Evolutionary conservation across 1,284 basidiomycete genomes (phyloP).

Genomic region (Anthracocystis setariae): DNA sequence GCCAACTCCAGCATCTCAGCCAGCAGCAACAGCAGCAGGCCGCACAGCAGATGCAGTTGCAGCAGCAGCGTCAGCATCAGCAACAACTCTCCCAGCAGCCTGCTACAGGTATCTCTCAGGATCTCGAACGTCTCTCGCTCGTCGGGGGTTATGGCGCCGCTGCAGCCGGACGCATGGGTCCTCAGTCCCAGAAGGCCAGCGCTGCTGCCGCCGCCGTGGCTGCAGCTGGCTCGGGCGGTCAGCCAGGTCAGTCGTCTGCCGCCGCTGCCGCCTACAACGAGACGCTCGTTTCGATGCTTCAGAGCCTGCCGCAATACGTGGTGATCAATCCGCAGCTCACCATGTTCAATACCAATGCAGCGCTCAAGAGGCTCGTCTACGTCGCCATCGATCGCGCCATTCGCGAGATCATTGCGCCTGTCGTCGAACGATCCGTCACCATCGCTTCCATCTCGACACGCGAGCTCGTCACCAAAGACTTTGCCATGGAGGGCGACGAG

Average conservation of each 20-base stretch:
- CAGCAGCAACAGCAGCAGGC: constrained; percentile 52
- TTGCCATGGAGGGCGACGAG: constrained; percentile 91
- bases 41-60: constrained; percentile 33
- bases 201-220: constrained; percentile 42
- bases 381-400: constrained; percentile 93
- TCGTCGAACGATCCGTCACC: constrained; percentile 98
- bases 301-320: constrained; percentile 78
- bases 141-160: constrained; percentile 39
- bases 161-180: constrained; percentile 31
- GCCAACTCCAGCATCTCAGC: constrained; percentile 48
- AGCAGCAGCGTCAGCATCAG: constrained; percentile 51
- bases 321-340: constrained; percentile 77
- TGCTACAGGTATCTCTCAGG: constrained; percentile 47
- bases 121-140: constrained; percentile 57
- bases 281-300: constrained; percentile 77
- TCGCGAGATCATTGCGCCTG: constrained; percentile 96
- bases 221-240: constrained; percentile 43
- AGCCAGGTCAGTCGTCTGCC: constrained; percentile 45
- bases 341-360: constrained; percentile 78
- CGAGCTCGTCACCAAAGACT: constrained; percentile 95
- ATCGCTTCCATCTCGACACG: constrained; percentile 97
- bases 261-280: constrained; percentile 69
- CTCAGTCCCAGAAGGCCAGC: constrained; percentile 46
- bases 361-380: constrained; percentile 90
- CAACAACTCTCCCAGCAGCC: constrained; percentile 48